These are phyloP conservation scores for Crithidia acanthocephali DNA, from an alignment of 208 protist species.

Conservation along the genomic window DNA sequence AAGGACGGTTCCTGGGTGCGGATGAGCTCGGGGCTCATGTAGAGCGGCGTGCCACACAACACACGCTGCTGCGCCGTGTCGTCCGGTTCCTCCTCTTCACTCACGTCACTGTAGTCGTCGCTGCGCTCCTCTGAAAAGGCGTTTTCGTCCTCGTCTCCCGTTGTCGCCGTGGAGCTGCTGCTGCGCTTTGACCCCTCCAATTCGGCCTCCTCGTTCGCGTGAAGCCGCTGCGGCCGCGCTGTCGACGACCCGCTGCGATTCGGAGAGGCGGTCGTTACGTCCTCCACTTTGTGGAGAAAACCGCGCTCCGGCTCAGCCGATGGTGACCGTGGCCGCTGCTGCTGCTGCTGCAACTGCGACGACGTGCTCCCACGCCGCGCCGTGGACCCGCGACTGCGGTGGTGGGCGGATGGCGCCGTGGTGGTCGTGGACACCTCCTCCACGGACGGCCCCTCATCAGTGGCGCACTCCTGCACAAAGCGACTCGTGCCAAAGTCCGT, in stretches of 20 bases:
- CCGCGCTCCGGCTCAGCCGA: too few relatives aligned
- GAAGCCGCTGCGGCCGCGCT: not conserved
- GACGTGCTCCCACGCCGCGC: not conserved
- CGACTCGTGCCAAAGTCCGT: conserved; percentile 92
- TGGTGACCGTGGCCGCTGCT: not conserved
- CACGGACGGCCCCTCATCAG: not conserved
- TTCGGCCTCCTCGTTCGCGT: conserved; percentile 5
- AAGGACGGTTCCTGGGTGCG: conserved; percentile 57
- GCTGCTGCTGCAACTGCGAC: conserved; percentile 13
- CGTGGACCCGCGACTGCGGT: not conserved
- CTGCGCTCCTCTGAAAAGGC: conserved; percentile 2
- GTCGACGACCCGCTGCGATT: not conserved
- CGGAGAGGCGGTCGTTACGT: too few relatives aligned
- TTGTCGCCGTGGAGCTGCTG: not conserved
- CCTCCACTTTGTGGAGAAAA: too few relatives aligned
- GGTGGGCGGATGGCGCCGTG: not conserved
- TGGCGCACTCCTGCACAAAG: conserved; percentile 33
- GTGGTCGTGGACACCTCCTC: not conserved
- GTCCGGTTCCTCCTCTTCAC: conserved; percentile 1
- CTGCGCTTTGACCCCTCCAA: not conserved
- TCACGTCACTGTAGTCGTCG: not conserved
- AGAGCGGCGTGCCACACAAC: conserved; percentile 80
- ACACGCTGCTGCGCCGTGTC: conserved; percentile 18
- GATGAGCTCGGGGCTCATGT: conserved; percentile 89
- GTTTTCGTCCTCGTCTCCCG: not conserved